Evolutionary conservation across 169 alveolate genomes (phyloP), one percentile per base, ranked within the genome.

Genomic region (Plasmodium inui): DNA sequence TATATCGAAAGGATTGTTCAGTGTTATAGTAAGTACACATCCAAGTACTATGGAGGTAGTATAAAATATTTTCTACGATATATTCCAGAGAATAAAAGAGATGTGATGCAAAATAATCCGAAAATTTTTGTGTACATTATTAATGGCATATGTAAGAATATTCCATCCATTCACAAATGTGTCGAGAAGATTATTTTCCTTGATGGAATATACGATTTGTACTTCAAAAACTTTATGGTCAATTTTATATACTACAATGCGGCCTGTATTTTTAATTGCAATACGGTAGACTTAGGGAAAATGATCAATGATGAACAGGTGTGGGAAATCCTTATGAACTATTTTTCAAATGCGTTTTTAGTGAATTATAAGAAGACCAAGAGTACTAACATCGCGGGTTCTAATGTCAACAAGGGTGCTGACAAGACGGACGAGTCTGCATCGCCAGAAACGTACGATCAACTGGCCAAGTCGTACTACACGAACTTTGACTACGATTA

Each of bases 141-240:
- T 89, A 89, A 78, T 67, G 70, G 67, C 26, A 32, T 89, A 79
- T 89, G 94, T 67, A 26, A 32, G 39, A 71, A 81, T 70, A 89
- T 89, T n/a, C 91, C 94, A 61, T 80, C 94, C 4, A 37, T 89
- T 70, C 94, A 89, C 72, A 32, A 89, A 79, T 89, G 94, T 89
- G 94, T 67, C 2, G 78, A 89, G 37, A 89, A 80, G 80, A 89
- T 89, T 70, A 71, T 89, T 79, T 89, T 70, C 34, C 70, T 89
- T 34, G 83, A 89, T 61, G 90, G 94, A 41, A 67, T 79, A 28
- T 89, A 89, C 37, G 94, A 89, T 81, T 17, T 57, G 28, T 89
- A 80, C 55, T 89, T 89, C 67, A 89, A 89, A 80, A 89, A 89
- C 22, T 89, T 89, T 80, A 89, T 89, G 94, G 44, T 89, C 5